Conservation (phyloP, 768 basidiomycete species). For the Leucocoprinus birnbaumii region DNA sequence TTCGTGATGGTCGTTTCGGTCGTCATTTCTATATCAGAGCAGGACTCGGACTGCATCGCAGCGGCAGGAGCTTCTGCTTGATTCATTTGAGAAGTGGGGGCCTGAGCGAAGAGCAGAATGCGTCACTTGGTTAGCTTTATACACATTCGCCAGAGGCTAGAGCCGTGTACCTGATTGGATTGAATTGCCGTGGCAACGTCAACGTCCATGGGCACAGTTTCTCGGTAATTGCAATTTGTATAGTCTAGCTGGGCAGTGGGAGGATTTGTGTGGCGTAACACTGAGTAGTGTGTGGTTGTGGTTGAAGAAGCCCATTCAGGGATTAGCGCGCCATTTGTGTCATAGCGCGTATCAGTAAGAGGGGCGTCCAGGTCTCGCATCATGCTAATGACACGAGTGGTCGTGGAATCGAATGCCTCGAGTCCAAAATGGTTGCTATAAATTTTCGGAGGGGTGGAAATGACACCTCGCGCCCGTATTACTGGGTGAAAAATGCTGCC, state of each 20-base stretch:
- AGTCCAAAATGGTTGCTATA: background rate
- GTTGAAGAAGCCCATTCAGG: background rate
- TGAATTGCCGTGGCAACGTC: constrained; percentile 7
- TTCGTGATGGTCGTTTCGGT: constrained; percentile 5
- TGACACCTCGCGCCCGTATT: background rate
- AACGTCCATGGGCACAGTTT: background rate
- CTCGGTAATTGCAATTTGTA: background rate
- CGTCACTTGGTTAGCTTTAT: background rate
- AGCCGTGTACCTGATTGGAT: background rate
- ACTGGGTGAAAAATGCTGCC: background rate
- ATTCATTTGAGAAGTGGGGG: background rate
- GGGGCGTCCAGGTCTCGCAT: background rate
- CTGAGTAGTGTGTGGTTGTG: background rate
- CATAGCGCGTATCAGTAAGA: constrained; percentile 4
- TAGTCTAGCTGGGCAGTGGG: background rate
- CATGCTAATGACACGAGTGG: background rate
- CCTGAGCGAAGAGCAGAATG: background rate
- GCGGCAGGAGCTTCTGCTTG: background rate
- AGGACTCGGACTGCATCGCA: background rate
- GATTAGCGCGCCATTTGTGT: background rate
- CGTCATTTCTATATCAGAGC: background rate
- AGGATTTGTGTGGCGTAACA: background rate
- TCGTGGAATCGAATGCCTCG: background rate
- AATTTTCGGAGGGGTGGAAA: background rate
- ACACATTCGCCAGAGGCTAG: background rate